These are phyloP conservation scores for Curvularia sp. DNA, from an alignment of 2,329 filamentous ascomycete genomes.

Conservation along the genomic window DNA sequence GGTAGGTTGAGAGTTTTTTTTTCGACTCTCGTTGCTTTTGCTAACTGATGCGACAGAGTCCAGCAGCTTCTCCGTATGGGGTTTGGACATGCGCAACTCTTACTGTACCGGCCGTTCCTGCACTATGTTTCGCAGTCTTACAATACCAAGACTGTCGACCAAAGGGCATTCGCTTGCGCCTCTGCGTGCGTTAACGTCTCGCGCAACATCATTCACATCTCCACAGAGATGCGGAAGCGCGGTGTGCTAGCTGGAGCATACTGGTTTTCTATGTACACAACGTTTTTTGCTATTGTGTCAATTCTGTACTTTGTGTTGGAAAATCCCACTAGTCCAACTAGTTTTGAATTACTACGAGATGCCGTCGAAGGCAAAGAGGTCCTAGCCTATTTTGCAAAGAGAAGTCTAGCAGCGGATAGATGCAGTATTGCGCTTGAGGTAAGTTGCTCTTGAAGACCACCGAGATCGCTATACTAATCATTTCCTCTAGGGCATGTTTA, in stretches of 20 bases:
- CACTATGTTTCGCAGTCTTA: constrained; percentile 76
- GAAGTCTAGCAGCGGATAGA: constrained; percentile 86
- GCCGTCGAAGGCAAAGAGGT: constrained; percentile 84
- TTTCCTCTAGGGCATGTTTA: constrained; percentile 72
- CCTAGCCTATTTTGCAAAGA: constrained; percentile 77
- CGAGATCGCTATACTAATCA: constrained; percentile 17
- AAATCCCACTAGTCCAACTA: constrained; percentile 76
- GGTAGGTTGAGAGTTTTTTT: constrained; percentile 62
- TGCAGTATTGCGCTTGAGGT: constrained; percentile 81
- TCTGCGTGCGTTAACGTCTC: constrained; percentile 71
- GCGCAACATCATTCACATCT: constrained; percentile 80
- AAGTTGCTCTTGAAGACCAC: constrained; percentile 44
- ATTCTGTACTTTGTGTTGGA: constrained; percentile 81
- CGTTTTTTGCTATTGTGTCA: constrained; percentile 81
- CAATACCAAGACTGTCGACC: constrained; percentile 65
- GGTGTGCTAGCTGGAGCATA: constrained; percentile 79
- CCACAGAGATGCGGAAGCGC: constrained; percentile 76
- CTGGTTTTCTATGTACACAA: constrained; percentile 86
- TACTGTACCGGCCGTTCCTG: constrained; percentile 82
- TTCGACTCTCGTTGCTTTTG: neutral
- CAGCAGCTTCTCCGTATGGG: constrained; percentile 79
- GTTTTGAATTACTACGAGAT: constrained; percentile 82
- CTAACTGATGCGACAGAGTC: constrained; percentile 50
- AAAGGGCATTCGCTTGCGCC: constrained; percentile 78
- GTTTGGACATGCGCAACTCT: constrained; percentile 83